Evolutionary conservation across 164 flowering plant species (phyloP).

Genomic region (Cinnamomum chago): DNA sequence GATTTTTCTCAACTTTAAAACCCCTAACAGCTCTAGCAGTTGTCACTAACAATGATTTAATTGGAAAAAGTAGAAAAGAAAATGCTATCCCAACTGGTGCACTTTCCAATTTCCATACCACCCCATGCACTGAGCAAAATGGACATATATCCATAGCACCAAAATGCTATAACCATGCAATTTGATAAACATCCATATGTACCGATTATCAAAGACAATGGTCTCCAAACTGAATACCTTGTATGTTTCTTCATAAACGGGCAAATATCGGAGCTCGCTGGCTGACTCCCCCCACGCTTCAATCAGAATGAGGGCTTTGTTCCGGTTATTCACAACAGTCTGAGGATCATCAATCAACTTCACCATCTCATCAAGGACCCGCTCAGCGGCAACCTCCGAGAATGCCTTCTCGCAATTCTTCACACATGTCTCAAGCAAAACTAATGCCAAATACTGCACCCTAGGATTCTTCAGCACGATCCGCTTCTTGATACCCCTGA

Average conservation of each 20-base stretch:
- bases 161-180: no score
- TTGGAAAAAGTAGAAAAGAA: no score
- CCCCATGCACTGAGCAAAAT: not conserved
- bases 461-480: slow-evolving; percentile 65
- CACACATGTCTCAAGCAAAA: slow-evolving; percentile 68
- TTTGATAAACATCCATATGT: no score
- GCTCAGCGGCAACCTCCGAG: slow-evolving; percentile 90
- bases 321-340: slow-evolving; percentile 82
- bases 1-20: no score
- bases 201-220: no score
- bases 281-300: slow-evolving; percentile 97
- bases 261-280: slow-evolving; percentile 77
- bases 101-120: not conserved
- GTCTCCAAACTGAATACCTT: slow-evolving; percentile 51
- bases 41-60: not conserved
- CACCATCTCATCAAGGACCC: slow-evolving; percentile 97
- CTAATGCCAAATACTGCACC: slow-evolving; percentile 68
- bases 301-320: slow-evolving; percentile 76
- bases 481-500: slow-evolving; percentile 79
- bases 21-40: not conserved
- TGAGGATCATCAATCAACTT: slow-evolving; percentile 93
- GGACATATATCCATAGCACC: no score
- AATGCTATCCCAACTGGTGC: not conserved
- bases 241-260: slow-evolving; percentile 95
- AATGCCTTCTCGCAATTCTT: slow-evolving; percentile 91